These are phyloP conservation scores for Cicer arietinum DNA, from an alignment of 306 rosid species.

Conservation along the genomic window DNA sequence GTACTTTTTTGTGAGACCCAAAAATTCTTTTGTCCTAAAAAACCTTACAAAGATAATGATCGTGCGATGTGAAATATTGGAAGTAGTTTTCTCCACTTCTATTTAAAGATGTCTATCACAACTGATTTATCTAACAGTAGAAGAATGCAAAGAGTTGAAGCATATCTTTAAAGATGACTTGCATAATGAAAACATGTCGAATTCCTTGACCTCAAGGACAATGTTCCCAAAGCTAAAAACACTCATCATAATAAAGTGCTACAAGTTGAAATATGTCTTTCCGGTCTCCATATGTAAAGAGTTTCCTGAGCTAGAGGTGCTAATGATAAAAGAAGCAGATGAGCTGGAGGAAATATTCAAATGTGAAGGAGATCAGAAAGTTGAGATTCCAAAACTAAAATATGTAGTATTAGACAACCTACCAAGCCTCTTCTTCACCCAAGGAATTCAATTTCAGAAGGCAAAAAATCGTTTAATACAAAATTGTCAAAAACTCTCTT, in stretches of 20 bases:
- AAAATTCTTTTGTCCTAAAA: background rate
- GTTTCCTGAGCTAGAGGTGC: background rate
- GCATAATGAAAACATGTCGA: background rate
- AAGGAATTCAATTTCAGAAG: background rate
- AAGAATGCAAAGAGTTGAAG: background rate
- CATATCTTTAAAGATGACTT: conserved; percentile 12
- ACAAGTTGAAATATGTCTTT: background rate
- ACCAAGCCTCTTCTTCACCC: background rate
- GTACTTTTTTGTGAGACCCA: background rate
- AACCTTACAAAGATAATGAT: background rate
- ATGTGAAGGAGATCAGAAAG: background rate
- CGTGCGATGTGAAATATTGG: background rate
- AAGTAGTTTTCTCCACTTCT: background rate
- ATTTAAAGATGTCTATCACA: background rate
- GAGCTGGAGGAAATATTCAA: conserved; percentile 10
- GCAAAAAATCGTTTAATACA: background rate
- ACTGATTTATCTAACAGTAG: background rate
- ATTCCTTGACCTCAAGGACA: background rate
- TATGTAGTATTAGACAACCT: background rate
- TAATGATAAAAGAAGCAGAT: background rate
- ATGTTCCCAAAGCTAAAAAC: conserved; percentile 3
- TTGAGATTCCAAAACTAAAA: conserved; percentile 9
- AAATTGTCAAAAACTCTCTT: background rate
- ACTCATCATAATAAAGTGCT: background rate
- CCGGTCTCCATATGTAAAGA: background rate